These are phyloP conservation scores for Exserohilum turcica DNA, from an alignment of 2,329 filamentous ascomycete genomes.

Conservation along the genomic window DNA sequence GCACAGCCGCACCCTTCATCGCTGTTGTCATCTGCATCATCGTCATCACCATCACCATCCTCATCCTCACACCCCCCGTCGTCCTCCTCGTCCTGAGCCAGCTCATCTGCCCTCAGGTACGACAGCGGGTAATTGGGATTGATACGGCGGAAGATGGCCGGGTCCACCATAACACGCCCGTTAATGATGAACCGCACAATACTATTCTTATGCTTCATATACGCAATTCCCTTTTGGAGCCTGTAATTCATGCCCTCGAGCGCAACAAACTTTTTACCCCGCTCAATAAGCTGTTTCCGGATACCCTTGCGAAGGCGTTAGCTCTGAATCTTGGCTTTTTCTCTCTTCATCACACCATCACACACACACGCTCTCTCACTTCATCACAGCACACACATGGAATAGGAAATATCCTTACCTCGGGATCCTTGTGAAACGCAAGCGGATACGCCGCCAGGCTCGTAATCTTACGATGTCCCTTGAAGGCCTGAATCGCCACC, in stretches of 20 bases:
- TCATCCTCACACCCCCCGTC: slow-evolving; percentile 54
- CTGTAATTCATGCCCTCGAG: slow-evolving; percentile 85
- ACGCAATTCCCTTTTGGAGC: slow-evolving; percentile 81
- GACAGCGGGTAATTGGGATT: slow-evolving; percentile 85
- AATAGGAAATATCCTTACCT: slow-evolving; percentile 38
- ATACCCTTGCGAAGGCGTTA: slow-evolving; percentile 51
- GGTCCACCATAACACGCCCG: slow-evolving; percentile 86
- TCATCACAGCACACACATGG: no score
- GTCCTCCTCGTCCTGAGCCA: slow-evolving; percentile 58
- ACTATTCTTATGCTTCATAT: slow-evolving; percentile 77
- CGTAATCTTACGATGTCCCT: slow-evolving; percentile 81
- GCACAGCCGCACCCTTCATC: slow-evolving; percentile 36
- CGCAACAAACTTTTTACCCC: slow-evolving; percentile 81
- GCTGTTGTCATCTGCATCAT: slow-evolving; percentile 55
- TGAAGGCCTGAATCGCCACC: slow-evolving; percentile 74
- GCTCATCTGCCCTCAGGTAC: slow-evolving; percentile 72
- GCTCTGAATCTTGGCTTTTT: no score
- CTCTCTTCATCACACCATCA: no score
- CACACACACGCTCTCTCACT: no score
- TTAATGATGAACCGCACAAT: slow-evolving; percentile 83
- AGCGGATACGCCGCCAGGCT: slow-evolving; percentile 78
- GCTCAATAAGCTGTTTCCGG: slow-evolving; percentile 70
- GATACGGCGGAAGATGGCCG: slow-evolving; percentile 78
- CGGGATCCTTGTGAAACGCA: slow-evolving; percentile 76
- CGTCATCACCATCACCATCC: slow-evolving; percentile 53